phyloP scores from a whole-genome alignment of 371 early-diverging fungal genomes.

The Circinella minor region DNA sequence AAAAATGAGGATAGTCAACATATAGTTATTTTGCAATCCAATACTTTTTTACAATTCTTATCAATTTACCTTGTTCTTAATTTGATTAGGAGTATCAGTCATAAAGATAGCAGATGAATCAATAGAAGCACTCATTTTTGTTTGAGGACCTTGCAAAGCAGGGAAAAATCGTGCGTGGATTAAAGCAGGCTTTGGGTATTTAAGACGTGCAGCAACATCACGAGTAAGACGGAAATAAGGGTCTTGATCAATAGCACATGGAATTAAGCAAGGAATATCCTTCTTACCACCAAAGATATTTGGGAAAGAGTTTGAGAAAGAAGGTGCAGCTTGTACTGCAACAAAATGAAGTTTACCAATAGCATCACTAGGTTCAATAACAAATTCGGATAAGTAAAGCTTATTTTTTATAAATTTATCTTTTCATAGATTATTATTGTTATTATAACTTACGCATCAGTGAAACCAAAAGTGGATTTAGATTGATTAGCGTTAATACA shows the following conservation, averaged over 20 bases:
- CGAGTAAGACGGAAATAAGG: slow-evolving; percentile 99
- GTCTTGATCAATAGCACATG: slow-evolving; percentile 99
- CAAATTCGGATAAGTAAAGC: slow-evolving; percentile 6
- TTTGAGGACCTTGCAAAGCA: slow-evolving; percentile 94
- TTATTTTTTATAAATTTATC: background rate
- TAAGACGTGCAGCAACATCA: slow-evolving; percentile 94
- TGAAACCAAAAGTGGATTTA: slow-evolving; percentile 93
- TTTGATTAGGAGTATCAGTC: slow-evolving; percentile 91
- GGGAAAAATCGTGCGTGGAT: slow-evolving; percentile 98
- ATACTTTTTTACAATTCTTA: background rate
- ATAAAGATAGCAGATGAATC: slow-evolving; percentile 95
- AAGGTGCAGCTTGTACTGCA: slow-evolving; percentile 93
- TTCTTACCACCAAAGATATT: slow-evolving; percentile 91
- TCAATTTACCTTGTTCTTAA: slow-evolving; percentile 90
- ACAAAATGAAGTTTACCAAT: slow-evolving; percentile 95
- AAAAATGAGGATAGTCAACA: background rate
- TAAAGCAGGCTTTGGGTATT: slow-evolving; percentile 96
- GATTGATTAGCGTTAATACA: slow-evolving; percentile 85
- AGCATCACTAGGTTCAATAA: slow-evolving; percentile 63
- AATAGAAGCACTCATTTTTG: slow-evolving; percentile 99
- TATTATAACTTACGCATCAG: slow-evolving; percentile 58
- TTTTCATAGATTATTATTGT: background rate
- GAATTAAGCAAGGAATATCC: slow-evolving; percentile 97
- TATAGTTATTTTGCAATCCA: no score
- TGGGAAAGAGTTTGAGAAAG: slow-evolving; percentile 95